phyloP scores from a whole-genome alignment of 768 basidiomycete species.

The Trametes gibbosa region DNA sequence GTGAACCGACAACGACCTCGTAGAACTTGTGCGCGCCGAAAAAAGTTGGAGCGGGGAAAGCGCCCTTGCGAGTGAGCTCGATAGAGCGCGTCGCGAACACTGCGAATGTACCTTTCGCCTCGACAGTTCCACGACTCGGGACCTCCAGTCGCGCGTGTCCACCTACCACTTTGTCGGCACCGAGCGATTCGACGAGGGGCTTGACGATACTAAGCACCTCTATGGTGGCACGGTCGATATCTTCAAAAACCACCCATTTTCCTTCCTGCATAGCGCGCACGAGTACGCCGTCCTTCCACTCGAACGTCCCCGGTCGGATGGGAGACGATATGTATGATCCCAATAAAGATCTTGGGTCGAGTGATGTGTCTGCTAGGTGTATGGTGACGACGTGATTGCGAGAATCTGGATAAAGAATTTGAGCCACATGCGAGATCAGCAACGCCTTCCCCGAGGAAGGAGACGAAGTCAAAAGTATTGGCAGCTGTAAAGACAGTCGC shows the following conservation, averaged over 20 bases:
- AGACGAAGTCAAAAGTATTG: slow-evolving; percentile 79
- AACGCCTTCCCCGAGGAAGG: slow-evolving; percentile 89
- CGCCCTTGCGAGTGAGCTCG: slow-evolving; percentile 42
- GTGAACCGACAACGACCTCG: slow-evolving; percentile 63
- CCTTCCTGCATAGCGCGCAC: slow-evolving; percentile 88
- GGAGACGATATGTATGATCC: slow-evolving; percentile 92
- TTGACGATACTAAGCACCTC: slow-evolving; percentile 89
- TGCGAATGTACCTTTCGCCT: slow-evolving; percentile 77
- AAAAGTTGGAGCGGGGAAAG: slow-evolving; percentile 63
- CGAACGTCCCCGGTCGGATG: slow-evolving; percentile 80
- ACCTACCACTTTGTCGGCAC: slow-evolving; percentile 73
- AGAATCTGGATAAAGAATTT: slow-evolving; percentile 53
- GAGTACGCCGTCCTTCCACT: slow-evolving; percentile 94
- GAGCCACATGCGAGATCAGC: slow-evolving; percentile 73
- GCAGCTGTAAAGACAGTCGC: slow-evolving; percentile 64
- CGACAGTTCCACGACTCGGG: slow-evolving; percentile 69
- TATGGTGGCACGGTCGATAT: slow-evolving; percentile 85
- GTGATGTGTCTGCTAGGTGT: slow-evolving; percentile 91
- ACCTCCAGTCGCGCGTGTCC: slow-evolving; percentile 64
- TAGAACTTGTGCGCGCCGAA: slow-evolving; percentile 84
- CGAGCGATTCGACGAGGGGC: slow-evolving; percentile 74
- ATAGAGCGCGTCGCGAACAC: slow-evolving; percentile 87
- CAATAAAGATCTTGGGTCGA: slow-evolving; percentile 89
- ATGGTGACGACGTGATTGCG: slow-evolving; percentile 77
- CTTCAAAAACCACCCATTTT: slow-evolving; percentile 89